A percentile compares a stretch with the other conserved stretches of the same genome.
phyloP scores from a whole-genome alignment of 1,139 yeast species.

The Hanseniaspora sp. region DNA sequence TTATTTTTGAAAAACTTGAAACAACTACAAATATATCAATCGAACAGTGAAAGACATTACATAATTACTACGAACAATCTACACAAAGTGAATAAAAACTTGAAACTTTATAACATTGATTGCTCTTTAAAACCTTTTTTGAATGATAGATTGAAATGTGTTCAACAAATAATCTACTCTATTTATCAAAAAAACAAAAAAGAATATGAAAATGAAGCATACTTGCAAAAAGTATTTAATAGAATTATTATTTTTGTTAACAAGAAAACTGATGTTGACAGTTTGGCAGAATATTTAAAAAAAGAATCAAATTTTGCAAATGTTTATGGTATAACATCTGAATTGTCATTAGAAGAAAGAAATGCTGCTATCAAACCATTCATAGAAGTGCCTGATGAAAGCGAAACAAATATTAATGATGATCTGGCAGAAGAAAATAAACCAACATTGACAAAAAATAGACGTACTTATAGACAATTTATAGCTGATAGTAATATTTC shows the following conservation, averaged over 20 bases:
- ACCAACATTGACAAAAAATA: constrained; percentile 17
- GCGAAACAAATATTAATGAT: constrained; percentile 21
- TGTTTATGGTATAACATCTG: constrained; percentile 56
- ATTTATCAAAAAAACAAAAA: constrained; percentile 58
- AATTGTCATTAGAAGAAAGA: constrained; percentile 50
- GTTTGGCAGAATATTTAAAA: constrained; percentile 44
- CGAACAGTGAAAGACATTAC: background rate
- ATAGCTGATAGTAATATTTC: constrained; percentile 26
- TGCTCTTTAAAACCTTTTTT: constrained; percentile 65
- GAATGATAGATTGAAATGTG: constrained; percentile 71
- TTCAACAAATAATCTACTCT: constrained; percentile 81
- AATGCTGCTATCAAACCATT: constrained; percentile 48
- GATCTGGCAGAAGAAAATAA: constrained; percentile 14
- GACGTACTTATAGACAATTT: background rate
- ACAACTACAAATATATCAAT: constrained; percentile 48
- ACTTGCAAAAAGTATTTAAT: constrained; percentile 42
- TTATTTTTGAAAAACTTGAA: constrained; percentile 56
- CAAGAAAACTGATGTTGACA: constrained; percentile 49
- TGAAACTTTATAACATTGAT: constrained; percentile 65
- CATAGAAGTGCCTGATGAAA: constrained; percentile 37
- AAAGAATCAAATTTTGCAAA: constrained; percentile 39
- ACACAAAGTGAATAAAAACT: constrained; percentile 68
- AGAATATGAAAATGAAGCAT: constrained; percentile 44
- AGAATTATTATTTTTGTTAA: constrained; percentile 83
- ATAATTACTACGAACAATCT: constrained; percentile 63